A percentile compares a stretch with the other conserved stretches of the same genome.
phyloP scores from a whole-genome alignment of 352 stramenopile genomes.

The Pythium phragmitis region DNA sequence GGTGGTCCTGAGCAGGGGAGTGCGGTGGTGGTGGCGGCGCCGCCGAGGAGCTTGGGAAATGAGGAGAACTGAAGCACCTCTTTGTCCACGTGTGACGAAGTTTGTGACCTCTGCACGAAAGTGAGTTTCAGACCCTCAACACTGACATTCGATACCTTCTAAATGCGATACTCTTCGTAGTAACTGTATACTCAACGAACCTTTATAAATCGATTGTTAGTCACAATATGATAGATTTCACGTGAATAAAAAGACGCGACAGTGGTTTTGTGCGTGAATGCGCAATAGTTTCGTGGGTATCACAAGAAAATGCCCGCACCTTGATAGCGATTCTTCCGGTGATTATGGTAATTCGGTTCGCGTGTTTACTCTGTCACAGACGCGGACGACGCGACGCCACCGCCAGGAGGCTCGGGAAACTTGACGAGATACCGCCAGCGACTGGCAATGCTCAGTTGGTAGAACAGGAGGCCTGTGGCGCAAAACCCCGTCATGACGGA shows the following conservation, averaged over 20 bases:
- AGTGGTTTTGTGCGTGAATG: conserved; percentile 17
- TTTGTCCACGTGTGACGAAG: conserved; percentile 13
- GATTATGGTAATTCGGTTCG: not conserved
- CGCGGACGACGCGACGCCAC: not conserved
- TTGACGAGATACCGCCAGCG: conserved; percentile 76
- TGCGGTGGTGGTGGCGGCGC: not conserved
- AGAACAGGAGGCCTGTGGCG: conserved; percentile 51
- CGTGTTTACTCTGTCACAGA: not conserved
- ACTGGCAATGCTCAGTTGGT: conserved; percentile 64
- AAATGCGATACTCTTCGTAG: not conserved
- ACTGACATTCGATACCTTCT: conserved; percentile 9
- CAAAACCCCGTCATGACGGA: conserved; percentile 54
- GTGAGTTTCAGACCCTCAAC: conserved; percentile 9
- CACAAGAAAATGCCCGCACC: conserved; percentile 29
- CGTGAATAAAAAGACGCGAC: conserved; percentile 4
- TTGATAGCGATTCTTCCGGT: not conserved
- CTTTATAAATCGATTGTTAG: not conserved
- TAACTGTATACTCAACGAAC: not conserved
- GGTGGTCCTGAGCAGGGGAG: not conserved
- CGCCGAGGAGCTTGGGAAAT: conserved; percentile 18
- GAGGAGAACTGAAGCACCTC: conserved; percentile 13
- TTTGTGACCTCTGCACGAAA: not conserved
- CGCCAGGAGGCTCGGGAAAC: conserved; percentile 30
- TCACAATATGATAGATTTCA: not conserved
- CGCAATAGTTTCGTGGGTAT: conserved; percentile 16